Conservation (phyloP, 2,329 filamentous ascomycete genomes). For the Orbilia brochopaga region DNA sequence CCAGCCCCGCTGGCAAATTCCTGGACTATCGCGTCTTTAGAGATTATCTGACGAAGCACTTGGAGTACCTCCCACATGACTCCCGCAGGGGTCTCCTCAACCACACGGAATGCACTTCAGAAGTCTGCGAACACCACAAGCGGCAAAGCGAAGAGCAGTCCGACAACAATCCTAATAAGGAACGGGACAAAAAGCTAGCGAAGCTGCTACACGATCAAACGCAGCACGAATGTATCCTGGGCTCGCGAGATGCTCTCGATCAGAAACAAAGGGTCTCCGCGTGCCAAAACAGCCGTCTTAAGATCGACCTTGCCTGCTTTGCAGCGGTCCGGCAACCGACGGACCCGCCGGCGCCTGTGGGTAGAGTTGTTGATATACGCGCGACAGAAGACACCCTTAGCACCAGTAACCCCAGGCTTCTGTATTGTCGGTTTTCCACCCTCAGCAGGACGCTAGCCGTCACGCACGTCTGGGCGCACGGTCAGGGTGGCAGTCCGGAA, state of each 20-base stretch:
- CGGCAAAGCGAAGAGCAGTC: conserved; percentile 8
- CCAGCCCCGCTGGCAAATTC: conserved; percentile 3
- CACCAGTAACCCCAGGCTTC: not conserved
- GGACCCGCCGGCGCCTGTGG: not conserved
- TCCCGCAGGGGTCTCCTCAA: conserved; percentile 3
- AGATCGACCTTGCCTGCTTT: not conserved
- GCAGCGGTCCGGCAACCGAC: not conserved
- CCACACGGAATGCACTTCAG: conserved; percentile 6
- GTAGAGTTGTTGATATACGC: conserved; percentile 5
- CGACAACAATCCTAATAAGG: not conserved
- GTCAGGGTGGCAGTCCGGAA: conserved; percentile 54
- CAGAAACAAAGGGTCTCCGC: not conserved
- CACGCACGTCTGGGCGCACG: conserved; percentile 55
- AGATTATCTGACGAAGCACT: not conserved
- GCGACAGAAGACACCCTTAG: conserved; percentile 6
- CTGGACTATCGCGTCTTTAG: conserved; percentile 8
- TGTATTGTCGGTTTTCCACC: conserved; percentile 9
- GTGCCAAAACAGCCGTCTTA: not conserved
- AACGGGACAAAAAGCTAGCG: not conserved
- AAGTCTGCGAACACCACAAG: conserved; percentile 6
- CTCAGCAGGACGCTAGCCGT: conserved; percentile 51
- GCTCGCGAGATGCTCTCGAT: not conserved
- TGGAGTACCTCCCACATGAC: not conserved
- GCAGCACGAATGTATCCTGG: not conserved
- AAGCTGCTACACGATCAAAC: not conserved